Evolutionary conservation across 345 rosid species (phyloP), one percentile per base, ranked within the genome.

Genomic region (Rhodamnia argentea): DNA sequence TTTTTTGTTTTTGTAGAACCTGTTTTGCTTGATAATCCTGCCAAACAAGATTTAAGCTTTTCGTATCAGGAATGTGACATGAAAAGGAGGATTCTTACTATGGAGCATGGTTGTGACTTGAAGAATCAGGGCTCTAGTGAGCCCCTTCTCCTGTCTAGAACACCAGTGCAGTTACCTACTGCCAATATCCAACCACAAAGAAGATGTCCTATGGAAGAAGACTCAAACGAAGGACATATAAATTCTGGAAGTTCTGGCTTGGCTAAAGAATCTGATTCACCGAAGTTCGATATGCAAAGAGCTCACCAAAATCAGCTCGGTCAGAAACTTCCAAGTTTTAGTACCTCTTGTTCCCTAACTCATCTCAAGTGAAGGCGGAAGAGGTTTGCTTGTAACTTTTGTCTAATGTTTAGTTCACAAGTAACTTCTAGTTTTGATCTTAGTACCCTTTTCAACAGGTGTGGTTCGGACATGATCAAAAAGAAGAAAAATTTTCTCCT

Each of bases 11-110:
- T 90, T 84, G 62, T 90, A 94, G 99, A 90, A 91, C 94, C 98
- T 89, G 92, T 96, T 87, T 91, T 96, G 91, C 95, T 95, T 89
- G 99, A 96, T 87, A 91, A 92, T 90, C 95, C 96, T 87, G 89
- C 88, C 27, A 92, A 92, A 90, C 92, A 93, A 86, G 99, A 93
- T 86, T 89, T 82, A 86, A 88, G 85, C 89, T 82, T 75, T 85
- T 53, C 86, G 74, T 91, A 91, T 84, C 83, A 59, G 85, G 92
- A 83, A 13, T 54, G 51, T 56, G 89, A 88, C 42, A 13, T 85
- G 29, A 85, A 83, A 56, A 75, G 91, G 86, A 92, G 91, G 87
- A 89, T 87, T 83, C 90, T 86, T 83, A 83, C 83, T 86, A 52
- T 89, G 90, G 90, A 89, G 88, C 91, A 88, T 85, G 88, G 87